Conservation (phyloP, 1,284 basidiomycete genomes). For the Malassezia slooffiae region DNA sequence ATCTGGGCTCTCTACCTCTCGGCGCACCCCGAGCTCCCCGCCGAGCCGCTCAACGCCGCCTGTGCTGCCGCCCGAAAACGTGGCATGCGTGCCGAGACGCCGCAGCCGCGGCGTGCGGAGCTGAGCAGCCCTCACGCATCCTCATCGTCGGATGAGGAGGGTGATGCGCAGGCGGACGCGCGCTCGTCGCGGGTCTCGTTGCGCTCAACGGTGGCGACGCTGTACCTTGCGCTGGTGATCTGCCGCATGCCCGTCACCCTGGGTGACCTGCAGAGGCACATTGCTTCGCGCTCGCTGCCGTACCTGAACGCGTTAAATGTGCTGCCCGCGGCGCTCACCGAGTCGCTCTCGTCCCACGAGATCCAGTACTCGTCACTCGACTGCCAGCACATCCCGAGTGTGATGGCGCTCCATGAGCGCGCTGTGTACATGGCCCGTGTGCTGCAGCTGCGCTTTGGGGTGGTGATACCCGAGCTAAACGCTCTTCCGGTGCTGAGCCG, state of each 20-base stretch:
- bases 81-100: too few relatives aligned
- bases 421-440: slow-evolving; percentile 57
- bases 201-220: slow-evolving; percentile 9
- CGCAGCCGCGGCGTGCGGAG: too few relatives aligned
- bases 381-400: slow-evolving; percentile 56
- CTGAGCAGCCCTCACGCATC: too few relatives aligned
- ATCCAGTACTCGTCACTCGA: slow-evolving; percentile 22
- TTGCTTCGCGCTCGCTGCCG: slow-evolving; percentile 52
- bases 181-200: too few relatives aligned
- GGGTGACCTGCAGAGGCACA: slow-evolving; percentile 11
- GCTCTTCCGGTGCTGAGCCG: slow-evolving; percentile 69
- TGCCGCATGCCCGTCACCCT: slow-evolving; percentile 9
- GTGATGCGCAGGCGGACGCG: too few relatives aligned
- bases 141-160: too few relatives aligned
- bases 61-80: too few relatives aligned
- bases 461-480: slow-evolving; percentile 69
- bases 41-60: slow-evolving; percentile 10
- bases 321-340: slow-evolving; percentile 58
- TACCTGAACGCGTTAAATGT: slow-evolving; percentile 64
- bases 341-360: slow-evolving; percentile 53
- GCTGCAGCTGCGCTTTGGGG: slow-evolving; percentile 52
- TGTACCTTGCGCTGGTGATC: slow-evolving; percentile 11
- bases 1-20: slow-evolving; percentile 22
- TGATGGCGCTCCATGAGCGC: slow-evolving; percentile 55
- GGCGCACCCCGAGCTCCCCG: not conserved